A percentile compares a stretch with the other conserved stretches of the same genome.
phyloP scores from a whole-genome alignment of 176 grass and related monocot genomes.

The Cocos nucifera region DNA sequence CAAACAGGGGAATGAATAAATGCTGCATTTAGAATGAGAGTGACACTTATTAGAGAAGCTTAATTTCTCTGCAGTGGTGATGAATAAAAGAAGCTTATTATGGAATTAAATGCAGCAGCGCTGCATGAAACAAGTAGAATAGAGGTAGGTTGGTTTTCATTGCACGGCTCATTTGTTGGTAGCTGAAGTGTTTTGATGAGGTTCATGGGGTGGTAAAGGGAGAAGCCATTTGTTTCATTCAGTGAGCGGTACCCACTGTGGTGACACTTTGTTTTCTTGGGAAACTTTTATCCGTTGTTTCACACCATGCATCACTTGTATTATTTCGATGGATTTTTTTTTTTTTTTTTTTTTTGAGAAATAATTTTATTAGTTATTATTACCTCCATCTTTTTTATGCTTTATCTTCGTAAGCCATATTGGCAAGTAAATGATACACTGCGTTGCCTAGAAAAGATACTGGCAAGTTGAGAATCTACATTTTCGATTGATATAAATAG shows the following conservation, averaged over 20 bases:
- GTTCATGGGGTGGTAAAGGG: not conserved
- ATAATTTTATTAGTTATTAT: too few relatives aligned
- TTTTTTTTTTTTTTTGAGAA: too few relatives aligned
- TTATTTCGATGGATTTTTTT: not conserved
- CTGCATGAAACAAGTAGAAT: slow-evolving; percentile 1
- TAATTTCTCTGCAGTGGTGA: slow-evolving; percentile 4
- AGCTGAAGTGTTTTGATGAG: slow-evolving; percentile 8
- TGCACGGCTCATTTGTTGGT: slow-evolving; percentile 7
- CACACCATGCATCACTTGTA: not conserved
- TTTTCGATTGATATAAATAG: too few relatives aligned
- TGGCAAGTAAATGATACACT: too few relatives aligned
- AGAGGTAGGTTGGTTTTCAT: slow-evolving; percentile 8
- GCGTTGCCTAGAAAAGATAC: too few relatives aligned
- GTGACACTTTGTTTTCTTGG: not conserved
- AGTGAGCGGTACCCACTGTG: not conserved
- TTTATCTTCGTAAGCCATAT: too few relatives aligned
- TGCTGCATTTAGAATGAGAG: slow-evolving; percentile 13
- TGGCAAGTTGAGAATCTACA: too few relatives aligned
- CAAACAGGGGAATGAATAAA: slow-evolving; percentile 1
- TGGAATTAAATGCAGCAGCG: slow-evolving; percentile 2
- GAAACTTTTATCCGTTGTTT: slow-evolving; percentile 4
- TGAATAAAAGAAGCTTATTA: not conserved
- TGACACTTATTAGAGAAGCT: slow-evolving; percentile 1
- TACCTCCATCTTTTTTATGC: too few relatives aligned
- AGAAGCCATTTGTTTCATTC: slow-evolving; percentile 7